Evolutionary conservation across 1,139 yeast genomes (phyloP), one percentile per base, ranked within the genome.

Genomic region (Tardiomyces blankii): DNA sequence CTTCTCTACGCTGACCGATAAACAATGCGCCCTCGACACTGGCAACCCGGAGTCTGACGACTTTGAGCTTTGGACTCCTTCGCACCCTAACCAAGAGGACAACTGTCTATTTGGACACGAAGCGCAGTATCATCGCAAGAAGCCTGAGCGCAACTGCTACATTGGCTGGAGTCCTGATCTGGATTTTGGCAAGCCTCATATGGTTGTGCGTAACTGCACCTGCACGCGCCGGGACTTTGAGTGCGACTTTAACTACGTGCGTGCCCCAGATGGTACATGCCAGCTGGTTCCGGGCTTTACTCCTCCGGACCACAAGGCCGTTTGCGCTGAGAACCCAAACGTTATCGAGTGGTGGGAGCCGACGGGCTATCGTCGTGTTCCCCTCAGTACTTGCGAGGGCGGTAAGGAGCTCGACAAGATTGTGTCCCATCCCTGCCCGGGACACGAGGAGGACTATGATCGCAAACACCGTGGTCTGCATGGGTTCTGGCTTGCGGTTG

Each of bases 151-250:
- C 42, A 80, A 84, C 51, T 91, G 98, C 65, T 88, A 77, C 59
- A 78, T 91, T 55, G 96, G 96, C 14, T 52, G 58, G 44, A 48
- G 50, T 28, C 21, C 28, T 27, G 33, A 19, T 18, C 82, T 84
- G 1, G 85, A 88, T 35, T 66, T 85, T 46, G 64, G 69, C n/a
- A 72, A 77, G 44, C 88, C 85, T 0, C 75, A 72, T 60, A 74
- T 73, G 54, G 68, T 77, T 18, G 65, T 74, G 14, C 72, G 77
- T 53, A 81, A 85, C 61, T 91, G 99, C 66, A 60, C 82, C 1
- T 91, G 99, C 67, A 75, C 93, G 0, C 76, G 96, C 63, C 74
- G 77, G 48, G 99, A 91, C 64, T 93, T 72, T 59, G 99, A 91
- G 65, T 91, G 99, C 73, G 98, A 91, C 61, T 86, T 78, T 68